Conservation (phyloP, 2,329 filamentous ascomycete genomes). For the Nigrograna mackinnonii region DNA sequence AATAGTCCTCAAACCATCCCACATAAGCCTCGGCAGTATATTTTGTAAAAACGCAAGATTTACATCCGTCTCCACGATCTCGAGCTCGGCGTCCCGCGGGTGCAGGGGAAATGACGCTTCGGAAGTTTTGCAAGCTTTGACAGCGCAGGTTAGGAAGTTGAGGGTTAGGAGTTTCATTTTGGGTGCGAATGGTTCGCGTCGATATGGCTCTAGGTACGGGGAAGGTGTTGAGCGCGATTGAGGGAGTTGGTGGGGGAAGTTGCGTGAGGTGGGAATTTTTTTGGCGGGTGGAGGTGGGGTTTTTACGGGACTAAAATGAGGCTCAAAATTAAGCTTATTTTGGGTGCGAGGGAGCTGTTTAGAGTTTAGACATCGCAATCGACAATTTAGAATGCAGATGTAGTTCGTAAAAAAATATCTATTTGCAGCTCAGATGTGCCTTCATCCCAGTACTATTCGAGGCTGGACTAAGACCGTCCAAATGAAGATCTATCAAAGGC, state of each 20-base stretch:
- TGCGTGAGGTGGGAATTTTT: constrained; percentile 4
- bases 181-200: too few species aligned
- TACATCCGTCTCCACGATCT: constrained; percentile 78
- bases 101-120: constrained; percentile 85
- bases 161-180: constrained; percentile 92
- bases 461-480: too few species aligned
- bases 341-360: too few species aligned
- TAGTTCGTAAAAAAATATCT: too few species aligned
- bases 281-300: background rate
- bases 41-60: constrained; percentile 82
- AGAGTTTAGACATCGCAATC: too few species aligned
- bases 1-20: constrained; percentile 76
- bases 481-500: too few species aligned
- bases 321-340: constrained; percentile 22
- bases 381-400: too few species aligned
- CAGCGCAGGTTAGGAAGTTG: constrained; percentile 95
- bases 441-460: too few species aligned
- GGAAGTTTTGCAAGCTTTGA: constrained; percentile 89
- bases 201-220: background rate
- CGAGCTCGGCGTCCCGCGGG: constrained; percentile 88
- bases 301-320: constrained; percentile 11
- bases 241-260: background rate
- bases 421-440: too few species aligned
- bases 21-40: constrained; percentile 85
- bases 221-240: background rate